Conservation (phyloP, 2,329 filamentous ascomycete genomes). For the Coniochaeta sp. region DNA sequence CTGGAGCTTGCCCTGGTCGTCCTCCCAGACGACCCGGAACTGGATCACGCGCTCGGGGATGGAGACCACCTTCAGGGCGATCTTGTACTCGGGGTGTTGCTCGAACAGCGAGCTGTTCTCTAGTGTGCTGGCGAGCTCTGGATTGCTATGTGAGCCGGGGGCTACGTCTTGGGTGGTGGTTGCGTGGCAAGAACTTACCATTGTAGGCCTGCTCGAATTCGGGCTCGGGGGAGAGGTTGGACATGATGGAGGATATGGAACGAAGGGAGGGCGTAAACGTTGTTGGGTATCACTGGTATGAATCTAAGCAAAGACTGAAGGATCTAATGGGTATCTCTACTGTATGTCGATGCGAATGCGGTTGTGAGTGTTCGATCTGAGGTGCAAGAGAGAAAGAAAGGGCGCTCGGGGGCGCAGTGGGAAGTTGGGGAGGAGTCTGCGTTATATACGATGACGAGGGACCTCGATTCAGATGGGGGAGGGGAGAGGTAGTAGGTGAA, state of each 20-base stretch:
- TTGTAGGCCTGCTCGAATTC: slow-evolving; percentile 99
- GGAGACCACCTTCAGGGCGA: slow-evolving; percentile 77
- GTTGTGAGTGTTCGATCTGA: background rate
- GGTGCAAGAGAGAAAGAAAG: background rate
- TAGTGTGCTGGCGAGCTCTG: slow-evolving; percentile 93
- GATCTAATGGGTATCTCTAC: background rate
- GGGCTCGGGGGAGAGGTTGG: slow-evolving; percentile 79
- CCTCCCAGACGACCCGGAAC: slow-evolving; percentile 96
- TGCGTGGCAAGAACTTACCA: slow-evolving; percentile 48
- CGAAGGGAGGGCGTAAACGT: background rate
- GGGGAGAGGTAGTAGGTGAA: background rate
- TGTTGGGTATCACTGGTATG: background rate
- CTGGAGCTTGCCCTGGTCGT: slow-evolving; percentile 82
- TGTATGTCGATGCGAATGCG: background rate
- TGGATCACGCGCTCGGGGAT: slow-evolving; percentile 94
- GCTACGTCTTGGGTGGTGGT: background rate
- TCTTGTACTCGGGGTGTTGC: slow-evolving; percentile 91
- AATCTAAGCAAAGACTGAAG: background rate
- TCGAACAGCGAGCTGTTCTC: slow-evolving; percentile 90
- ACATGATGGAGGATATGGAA: slow-evolving; percentile 48
- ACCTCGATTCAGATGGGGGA: background rate
- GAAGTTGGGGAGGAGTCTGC: background rate
- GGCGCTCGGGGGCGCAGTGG: background rate
- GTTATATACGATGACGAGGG: background rate
- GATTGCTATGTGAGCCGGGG: background rate